A percentile compares a stretch with the other conserved stretches of the same genome.
Conservation (phyloP, 306 rosid species). For the Cicer cuneatum region DNA sequence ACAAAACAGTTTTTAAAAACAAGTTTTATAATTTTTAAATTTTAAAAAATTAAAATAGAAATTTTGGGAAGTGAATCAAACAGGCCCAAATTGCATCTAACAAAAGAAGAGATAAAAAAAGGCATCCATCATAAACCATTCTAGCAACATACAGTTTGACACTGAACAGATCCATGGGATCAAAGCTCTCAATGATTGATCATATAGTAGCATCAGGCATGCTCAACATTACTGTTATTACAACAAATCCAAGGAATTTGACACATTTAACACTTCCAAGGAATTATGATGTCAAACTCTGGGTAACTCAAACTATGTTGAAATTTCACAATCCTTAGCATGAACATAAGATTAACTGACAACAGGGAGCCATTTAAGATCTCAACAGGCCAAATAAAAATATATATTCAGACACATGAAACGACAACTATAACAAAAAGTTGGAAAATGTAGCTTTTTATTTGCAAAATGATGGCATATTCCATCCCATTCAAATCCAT, state of each 20-base stretch:
- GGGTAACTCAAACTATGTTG: neutral
- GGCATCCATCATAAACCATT: neutral
- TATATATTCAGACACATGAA: slow-evolving; percentile 15
- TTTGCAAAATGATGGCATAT: slow-evolving; percentile 67
- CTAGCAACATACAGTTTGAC: neutral
- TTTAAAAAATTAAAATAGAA: no score
- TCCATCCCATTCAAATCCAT: slow-evolving; percentile 53
- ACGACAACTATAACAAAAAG: slow-evolving; percentile 28
- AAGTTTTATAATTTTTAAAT: no score
- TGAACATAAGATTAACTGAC: slow-evolving; percentile 9
- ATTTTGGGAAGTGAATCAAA: no score
- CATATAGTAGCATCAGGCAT: neutral
- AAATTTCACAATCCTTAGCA: slow-evolving; percentile 7
- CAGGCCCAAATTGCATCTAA: no score
- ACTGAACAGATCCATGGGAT: neutral
- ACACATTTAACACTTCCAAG: neutral
- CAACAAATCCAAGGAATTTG: neutral
- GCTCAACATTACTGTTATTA: no score
- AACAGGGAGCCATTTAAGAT: slow-evolving; percentile 19
- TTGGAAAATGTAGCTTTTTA: slow-evolving; percentile 58
- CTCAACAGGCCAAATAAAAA: slow-evolving; percentile 32
- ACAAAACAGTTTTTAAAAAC: no score
- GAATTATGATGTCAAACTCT: neutral
- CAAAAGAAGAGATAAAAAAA: neutral
- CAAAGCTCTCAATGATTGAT: neutral